Evolutionary conservation across 805 yeast species (phyloP), one percentile per base, ranked within the genome.

Genomic region (Hanseniaspora thailandica): DNA sequence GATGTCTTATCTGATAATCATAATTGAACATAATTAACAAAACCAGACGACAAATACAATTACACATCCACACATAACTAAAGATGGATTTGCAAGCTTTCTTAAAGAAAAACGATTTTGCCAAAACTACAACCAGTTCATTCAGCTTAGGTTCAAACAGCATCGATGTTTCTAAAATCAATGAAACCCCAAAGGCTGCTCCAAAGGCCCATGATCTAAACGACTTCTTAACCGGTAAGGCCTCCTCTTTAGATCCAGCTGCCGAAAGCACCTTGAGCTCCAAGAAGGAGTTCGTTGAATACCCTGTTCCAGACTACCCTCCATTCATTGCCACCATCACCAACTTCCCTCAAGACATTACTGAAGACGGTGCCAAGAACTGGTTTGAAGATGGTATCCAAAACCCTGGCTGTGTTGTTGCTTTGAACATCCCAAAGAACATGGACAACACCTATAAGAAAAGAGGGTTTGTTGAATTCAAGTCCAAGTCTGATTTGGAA

Each of bases 241-340:
- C 63, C 20, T 56, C 69, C 41, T 60, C 68, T 50, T 59, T 65
- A 55, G 73, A 69, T 57, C 71, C 74, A 41, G 69, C 72, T 15
- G 63, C 67, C 56, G 36, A 34, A 43, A 43, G 9, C 22, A 8
- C 25, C n/a, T 58, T 63, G 55, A 63, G 68, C 30, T 55, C 62
- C 50, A 58, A 78, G 76, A 57, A 77, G 86, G 69, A 74, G 36
- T 50, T 26, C 15, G 54, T 72, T 35, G 89, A 83, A 64, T 84
- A 71, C 60, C 95, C 96, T 41, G 75, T 93, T 56, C 99, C 99
- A 45, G 90, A 87, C 61, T 76, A 71, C 50, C 88, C 97, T 19
- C 99, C 99, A 52, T 93, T 69, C 75, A 83, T 85, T 62, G 97
- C 96, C n/a, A 80, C 86, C 66, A 75, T 90, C 59, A 78, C 79